Evolutionary conservation across 257 asterid species (phyloP), one percentile per base, ranked within the genome.

Genomic region (Phtheirospermum japonicum): DNA sequence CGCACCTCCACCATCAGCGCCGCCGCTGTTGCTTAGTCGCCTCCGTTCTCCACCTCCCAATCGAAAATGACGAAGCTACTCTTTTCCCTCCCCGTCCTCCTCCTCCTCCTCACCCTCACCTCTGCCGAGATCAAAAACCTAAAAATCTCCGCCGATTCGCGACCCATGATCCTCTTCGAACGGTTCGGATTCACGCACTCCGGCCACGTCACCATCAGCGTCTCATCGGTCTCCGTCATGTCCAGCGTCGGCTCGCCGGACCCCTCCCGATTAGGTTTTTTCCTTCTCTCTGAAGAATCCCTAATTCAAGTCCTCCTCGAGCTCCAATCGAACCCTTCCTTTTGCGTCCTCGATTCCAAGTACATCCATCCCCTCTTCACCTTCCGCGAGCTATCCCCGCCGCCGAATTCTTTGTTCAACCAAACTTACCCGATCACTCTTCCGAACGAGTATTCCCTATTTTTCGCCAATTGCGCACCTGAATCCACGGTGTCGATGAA

Each of bases 161-260:
- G 96, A 51, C 75, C 97, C 9, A 83, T 93, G 91, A 93, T 93
- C 70, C 86, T 89, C 64, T 88, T 93, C 71, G 96, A 89, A 28
- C 90, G 93, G 18, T 93, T 89, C 68, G 99, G 96, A 16, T 93
- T 93, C 78, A 93, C 96, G 31, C 96, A 83, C 75, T 82, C 97
- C 17, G 97, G 99, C 23, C 95, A 75, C 60, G 88, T 83, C 45
- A 56, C 77, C 65, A 77, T 89, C 75, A 0, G 84, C 65, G 91
- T 89, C 66, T 82, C 95, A 18, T 70, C 86, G 53, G 99, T 89
- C 0, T 79, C 91, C 63, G 99, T 89, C 9, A 53, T 64, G 61
- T 78, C 97, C 40, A 1, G 73, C 23, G 70, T 76, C 46, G 65
- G 88, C 45, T 30, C 80, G 0, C 65, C 86, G 12, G 94, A 93